A percentile compares a stretch with the other conserved stretches of the same genome.
phyloP scores from a whole-genome alignment of 148 eudicot species.

The Fagopyrum esculentum region DNA sequence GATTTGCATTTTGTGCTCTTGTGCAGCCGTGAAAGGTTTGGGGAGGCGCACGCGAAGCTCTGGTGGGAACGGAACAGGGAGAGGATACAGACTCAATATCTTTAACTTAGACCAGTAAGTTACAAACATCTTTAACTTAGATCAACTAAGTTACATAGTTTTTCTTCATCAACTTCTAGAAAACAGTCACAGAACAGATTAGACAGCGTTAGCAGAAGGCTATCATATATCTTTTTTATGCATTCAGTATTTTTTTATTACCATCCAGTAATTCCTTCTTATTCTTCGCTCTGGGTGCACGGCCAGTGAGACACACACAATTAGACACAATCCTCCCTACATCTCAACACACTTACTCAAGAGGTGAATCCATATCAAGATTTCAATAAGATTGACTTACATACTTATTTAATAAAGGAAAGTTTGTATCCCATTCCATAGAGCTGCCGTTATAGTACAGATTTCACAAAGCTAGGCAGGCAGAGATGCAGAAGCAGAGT shows the following conservation, averaged over 20 bases:
- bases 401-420: background rate
- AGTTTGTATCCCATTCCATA: background rate
- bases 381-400: background rate
- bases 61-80: conserved; percentile 84
- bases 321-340: no score
- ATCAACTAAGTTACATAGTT: background rate
- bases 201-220: background rate
- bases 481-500: background rate
- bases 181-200: background rate
- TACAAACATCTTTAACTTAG: conserved; percentile 10
- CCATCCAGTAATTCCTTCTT: background rate
- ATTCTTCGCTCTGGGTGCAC: background rate
- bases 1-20: background rate
- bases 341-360: no score
- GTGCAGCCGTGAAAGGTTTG: conserved; percentile 68
- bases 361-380: background rate
- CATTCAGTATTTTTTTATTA: background rate
- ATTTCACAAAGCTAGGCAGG: background rate
- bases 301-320: no score
- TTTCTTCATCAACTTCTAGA: background rate
- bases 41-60: conserved; percentile 53
- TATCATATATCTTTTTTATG: background rate
- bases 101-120: conserved; percentile 17
- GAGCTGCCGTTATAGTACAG: background rate
- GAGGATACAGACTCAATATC: conserved; percentile 72